Conservation (phyloP, 2,329 filamentous ascomycete genomes). For the Verticillium dahliae region DNA sequence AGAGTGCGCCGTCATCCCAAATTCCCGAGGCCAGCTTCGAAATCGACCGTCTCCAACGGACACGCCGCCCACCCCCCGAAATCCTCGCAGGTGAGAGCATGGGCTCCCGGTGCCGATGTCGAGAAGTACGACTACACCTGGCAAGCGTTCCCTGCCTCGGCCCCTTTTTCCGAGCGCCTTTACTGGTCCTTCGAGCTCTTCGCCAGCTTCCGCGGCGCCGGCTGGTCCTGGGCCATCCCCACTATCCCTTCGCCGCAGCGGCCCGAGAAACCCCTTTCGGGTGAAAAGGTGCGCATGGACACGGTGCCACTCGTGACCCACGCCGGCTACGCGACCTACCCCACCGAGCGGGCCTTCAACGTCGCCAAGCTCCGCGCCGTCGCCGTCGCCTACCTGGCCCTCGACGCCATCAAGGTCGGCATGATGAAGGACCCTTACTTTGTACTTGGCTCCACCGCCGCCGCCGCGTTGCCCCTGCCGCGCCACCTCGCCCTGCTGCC, state of each 20-base stretch:
- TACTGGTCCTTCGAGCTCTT: constrained; percentile 51
- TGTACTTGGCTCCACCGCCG: constrained; percentile 35
- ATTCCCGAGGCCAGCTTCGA: neutral
- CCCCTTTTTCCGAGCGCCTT: constrained; percentile 40
- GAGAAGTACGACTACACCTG: constrained; percentile 47
- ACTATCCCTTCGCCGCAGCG: constrained; percentile 37
- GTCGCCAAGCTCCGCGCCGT: constrained; percentile 36
- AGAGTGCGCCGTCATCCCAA: constrained; percentile 31
- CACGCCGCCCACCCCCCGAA: neutral
- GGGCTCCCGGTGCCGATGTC: constrained; percentile 6
- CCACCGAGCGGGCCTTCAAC: constrained; percentile 38
- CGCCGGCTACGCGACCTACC: constrained; percentile 38
- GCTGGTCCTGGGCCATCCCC: constrained; percentile 51
- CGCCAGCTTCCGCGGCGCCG: constrained; percentile 46
- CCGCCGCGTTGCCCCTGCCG: constrained; percentile 33
- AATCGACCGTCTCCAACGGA: neutral
- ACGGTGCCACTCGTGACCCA: constrained; percentile 33
- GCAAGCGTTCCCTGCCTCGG: constrained; percentile 50
- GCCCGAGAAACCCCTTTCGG: constrained; percentile 30
- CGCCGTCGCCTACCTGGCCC: constrained; percentile 52
- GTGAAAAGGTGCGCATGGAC: constrained; percentile 31
- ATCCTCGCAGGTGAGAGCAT: neutral
- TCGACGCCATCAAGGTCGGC: constrained; percentile 64
- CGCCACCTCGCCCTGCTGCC: constrained; percentile 35
- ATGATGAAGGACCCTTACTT: constrained; percentile 79